Percentiles rank a stretch among this genome's conserved stretches.
Evolutionary conservation across 768 basidiomycete species (phyloP).

Genomic region (Lyophyllum decastes): DNA sequence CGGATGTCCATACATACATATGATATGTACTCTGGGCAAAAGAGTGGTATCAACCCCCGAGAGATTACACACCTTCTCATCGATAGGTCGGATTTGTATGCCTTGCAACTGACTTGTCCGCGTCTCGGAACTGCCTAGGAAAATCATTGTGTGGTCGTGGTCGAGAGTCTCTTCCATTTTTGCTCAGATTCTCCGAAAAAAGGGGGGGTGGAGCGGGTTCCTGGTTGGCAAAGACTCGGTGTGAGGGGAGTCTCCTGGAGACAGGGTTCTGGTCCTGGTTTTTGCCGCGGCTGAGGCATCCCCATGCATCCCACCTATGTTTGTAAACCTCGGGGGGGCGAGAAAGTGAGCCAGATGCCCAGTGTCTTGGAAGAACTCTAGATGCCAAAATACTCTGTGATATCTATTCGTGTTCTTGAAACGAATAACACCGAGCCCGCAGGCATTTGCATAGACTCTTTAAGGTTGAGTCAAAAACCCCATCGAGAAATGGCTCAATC

Average conservation of each 20-base stretch:
- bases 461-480: background rate
- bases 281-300: conserved; percentile 10
- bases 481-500: too few relatives aligned
- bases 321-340: too few relatives aligned
- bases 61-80: background rate
- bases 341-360: background rate
- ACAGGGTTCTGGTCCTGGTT: background rate
- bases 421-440: background rate
- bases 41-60: background rate
- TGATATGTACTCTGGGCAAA: too few relatives aligned
- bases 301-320: too few relatives aligned
- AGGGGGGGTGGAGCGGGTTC: conserved; percentile 11
- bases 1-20: background rate
- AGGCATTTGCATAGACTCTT: background rate
- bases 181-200: background rate
- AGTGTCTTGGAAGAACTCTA: background rate
- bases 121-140: background rate
- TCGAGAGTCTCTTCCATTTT: background rate
- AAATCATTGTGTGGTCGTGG: background rate
- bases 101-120: background rate
- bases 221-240: conserved; percentile 7
- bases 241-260: background rate
- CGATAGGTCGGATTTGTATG: background rate
- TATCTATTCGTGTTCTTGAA: background rate
- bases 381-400: background rate